These are phyloP conservation scores for Aspergillus vadensis DNA, from an alignment of 2,329 filamentous ascomycete genomes.

Conservation along the genomic window DNA sequence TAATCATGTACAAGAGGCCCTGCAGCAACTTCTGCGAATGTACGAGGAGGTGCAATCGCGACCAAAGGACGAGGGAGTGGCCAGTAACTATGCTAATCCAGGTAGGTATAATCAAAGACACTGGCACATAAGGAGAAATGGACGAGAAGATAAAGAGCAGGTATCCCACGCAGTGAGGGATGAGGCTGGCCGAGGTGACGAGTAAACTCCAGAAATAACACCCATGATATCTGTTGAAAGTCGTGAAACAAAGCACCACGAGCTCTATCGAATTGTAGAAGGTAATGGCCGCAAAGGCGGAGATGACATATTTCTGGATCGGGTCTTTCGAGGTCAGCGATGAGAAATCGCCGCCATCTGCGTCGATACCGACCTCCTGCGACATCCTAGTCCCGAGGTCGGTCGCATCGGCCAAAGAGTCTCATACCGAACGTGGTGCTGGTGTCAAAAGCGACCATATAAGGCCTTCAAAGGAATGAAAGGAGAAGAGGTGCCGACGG, in stretches of 20 bases:
- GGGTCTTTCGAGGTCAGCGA: background rate
- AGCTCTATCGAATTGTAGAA: constrained; percentile 50
- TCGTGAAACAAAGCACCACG: constrained; percentile 45
- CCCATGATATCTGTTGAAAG: constrained; percentile 44
- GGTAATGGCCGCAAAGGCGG: constrained; percentile 44
- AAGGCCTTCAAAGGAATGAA: background rate
- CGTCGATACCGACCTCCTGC: background rate
- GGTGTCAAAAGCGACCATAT: background rate
- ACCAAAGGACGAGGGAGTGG: constrained; percentile 50
- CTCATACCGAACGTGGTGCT: background rate
- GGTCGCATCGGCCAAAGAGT: background rate
- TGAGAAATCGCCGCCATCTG: background rate
- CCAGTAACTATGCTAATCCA: constrained; percentile 48
- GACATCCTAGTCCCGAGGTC: background rate
- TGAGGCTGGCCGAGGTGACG: constrained; percentile 39
- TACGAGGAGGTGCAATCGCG: constrained; percentile 47
- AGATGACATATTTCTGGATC: constrained; percentile 26
- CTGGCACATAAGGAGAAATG: constrained; percentile 30
- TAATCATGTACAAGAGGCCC: constrained; percentile 43
- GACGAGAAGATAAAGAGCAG: constrained; percentile 43
- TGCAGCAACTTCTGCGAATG: constrained; percentile 33
- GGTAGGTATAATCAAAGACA: constrained; percentile 40
- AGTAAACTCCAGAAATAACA: constrained; percentile 51
- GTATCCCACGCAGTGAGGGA: constrained; percentile 44
- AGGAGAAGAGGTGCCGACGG: background rate